phyloP scores from a whole-genome alignment of 257 asterid genomes.

The Orobanche coerulescens region DNA sequence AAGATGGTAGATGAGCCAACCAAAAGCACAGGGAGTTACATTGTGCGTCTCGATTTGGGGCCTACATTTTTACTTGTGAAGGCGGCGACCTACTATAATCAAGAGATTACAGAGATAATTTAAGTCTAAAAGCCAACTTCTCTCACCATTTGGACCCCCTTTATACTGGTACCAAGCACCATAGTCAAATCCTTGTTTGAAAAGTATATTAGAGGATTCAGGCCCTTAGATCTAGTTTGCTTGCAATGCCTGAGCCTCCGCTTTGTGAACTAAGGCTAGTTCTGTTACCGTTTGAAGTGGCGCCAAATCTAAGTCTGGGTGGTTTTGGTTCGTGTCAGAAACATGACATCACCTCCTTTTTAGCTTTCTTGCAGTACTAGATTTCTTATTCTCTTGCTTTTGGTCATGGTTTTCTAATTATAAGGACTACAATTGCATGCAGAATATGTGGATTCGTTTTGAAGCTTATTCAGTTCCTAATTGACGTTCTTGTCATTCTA shows the following conservation, averaged over 20 bases:
- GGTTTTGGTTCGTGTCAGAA: background rate
- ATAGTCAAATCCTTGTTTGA: too few species aligned
- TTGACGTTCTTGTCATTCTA: background rate
- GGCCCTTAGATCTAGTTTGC: background rate
- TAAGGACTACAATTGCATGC: conserved; percentile 10
- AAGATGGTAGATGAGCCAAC: background rate
- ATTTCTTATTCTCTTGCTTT: background rate
- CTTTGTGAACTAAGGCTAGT: background rate
- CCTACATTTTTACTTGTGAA: too few species aligned
- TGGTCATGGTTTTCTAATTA: background rate
- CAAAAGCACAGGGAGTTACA: too few species aligned
- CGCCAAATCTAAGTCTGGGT: background rate
- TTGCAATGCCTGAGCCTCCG: background rate
- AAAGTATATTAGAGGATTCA: too few species aligned
- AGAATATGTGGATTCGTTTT: conserved; percentile 1
- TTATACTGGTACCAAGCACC: background rate
- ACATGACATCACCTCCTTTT: background rate
- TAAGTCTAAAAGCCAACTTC: background rate
- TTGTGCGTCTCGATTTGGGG: too few species aligned
- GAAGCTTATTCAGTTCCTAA: conserved; percentile 4
- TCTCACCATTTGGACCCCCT: background rate
- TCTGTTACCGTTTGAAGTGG: background rate
- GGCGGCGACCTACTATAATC: too few species aligned
- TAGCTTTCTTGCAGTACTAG: background rate
- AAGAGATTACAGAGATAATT: background rate